These are phyloP conservation scores for Suillus variegatus DNA, from an alignment of 768 basidiomycete species.

Conservation along the genomic window DNA sequence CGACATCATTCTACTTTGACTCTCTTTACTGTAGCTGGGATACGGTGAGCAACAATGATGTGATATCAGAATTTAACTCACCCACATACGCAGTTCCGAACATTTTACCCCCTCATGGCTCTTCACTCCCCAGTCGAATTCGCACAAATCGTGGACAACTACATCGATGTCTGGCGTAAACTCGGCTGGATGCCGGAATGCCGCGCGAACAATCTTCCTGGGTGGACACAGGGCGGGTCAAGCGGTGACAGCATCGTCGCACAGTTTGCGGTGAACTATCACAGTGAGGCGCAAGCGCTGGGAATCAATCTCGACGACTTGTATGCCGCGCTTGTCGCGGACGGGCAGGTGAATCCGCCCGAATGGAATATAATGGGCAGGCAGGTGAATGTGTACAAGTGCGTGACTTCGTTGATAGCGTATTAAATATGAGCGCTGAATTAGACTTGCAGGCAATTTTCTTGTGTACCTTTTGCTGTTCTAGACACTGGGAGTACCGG, in stretches of 20 bases:
- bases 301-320: constrained; percentile 64
- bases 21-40: constrained; percentile 72
- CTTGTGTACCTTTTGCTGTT: constrained; percentile 65
- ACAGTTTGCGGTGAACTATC: constrained; percentile 69
- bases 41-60: constrained; percentile 35
- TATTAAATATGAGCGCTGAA: background rate
- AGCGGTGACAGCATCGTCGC: constrained; percentile 68
- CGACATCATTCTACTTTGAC: constrained; percentile 65
- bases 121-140: constrained; percentile 69
- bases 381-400: constrained; percentile 73
- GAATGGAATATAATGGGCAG: constrained; percentile 71
- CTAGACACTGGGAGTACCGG: constrained; percentile 65
- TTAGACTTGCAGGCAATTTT: constrained; percentile 47
- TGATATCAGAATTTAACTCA: background rate
- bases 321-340: constrained; percentile 60
- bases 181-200: constrained; percentile 76
- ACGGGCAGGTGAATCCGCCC: constrained; percentile 64
- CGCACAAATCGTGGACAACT: constrained; percentile 70
- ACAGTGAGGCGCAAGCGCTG: constrained; percentile 60
- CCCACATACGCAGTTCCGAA: constrained; percentile 50
- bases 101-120: constrained; percentile 66
- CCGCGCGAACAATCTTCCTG: constrained; percentile 69
- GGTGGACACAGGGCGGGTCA: constrained; percentile 75
- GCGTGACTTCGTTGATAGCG: constrained; percentile 14
- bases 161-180: constrained; percentile 72